A percentile compares a stretch with the other conserved stretches of the same genome.
Evolutionary conservation across 495 filamentous ascomycete species (phyloP).

Genomic region (Ramalina intermedia): DNA sequence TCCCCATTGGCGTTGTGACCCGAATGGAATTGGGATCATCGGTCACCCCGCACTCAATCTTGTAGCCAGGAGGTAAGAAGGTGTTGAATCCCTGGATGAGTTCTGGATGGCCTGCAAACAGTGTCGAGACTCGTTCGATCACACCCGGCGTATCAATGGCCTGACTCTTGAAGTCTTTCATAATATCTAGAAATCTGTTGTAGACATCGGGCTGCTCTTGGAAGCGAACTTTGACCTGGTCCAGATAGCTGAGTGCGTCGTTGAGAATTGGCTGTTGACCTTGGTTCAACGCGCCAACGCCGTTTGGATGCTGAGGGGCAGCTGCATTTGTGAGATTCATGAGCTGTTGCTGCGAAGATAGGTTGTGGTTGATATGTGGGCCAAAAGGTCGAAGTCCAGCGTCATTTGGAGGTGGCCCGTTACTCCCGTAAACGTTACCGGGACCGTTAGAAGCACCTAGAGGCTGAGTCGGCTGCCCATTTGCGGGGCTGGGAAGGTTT

Average conservation of each 20-base stretch:
- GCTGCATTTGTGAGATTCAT: conserved; percentile 33
- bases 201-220: conserved; percentile 95
- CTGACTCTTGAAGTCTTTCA: conserved; percentile 99
- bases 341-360: conserved; percentile 46
- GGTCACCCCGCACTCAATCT: conserved; percentile 86
- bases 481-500: conserved; percentile 44
- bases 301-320: conserved; percentile 33
- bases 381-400: conserved; percentile 46
- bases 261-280: conserved; percentile 95
- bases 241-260: conserved; percentile 92
- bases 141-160: conserved; percentile 98
- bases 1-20: conserved; percentile 91
- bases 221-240: conserved; percentile 98
- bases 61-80: conserved; percentile 90
- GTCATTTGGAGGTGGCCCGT: conserved; percentile 44
- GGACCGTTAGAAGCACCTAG: conserved; percentile 54
- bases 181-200: conserved; percentile 94
- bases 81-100: conserved; percentile 99
- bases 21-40: conserved; percentile 91
- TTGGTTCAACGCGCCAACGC: conserved; percentile 47
- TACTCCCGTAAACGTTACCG: conserved; percentile 49
- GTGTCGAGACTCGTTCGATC: conserved; percentile 89
- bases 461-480: conserved; percentile 34
- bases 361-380: conserved; percentile 43
- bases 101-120: conserved; percentile 92